Evolutionary conservation across 2,329 filamentous ascomycete species (phyloP).

Genomic region (Epichloe amarillans): DNA sequence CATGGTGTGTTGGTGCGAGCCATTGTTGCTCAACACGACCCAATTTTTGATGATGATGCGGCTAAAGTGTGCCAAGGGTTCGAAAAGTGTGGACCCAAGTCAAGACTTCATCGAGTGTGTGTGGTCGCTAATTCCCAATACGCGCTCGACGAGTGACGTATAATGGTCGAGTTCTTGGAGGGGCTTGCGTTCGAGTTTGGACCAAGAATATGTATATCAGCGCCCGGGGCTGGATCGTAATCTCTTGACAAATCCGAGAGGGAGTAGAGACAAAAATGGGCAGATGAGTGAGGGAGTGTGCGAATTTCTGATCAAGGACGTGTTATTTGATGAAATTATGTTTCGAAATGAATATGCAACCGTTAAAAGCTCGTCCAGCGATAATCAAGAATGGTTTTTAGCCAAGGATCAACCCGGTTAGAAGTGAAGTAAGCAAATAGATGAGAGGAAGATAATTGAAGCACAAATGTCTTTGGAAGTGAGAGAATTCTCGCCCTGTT

Average conservation of each 20-base stretch:
- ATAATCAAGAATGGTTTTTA: slow-evolving; percentile 11
- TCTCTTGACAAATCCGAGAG: background rate
- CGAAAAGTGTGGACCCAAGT: too few relatives aligned
- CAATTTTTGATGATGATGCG: too few relatives aligned
- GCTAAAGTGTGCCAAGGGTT: too few relatives aligned
- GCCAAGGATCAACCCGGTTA: slow-evolving; percentile 45
- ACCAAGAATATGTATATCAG: too few relatives aligned
- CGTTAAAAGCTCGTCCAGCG: slow-evolving; percentile 4
- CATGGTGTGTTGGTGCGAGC: slow-evolving; percentile 17
- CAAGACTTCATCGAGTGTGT: too few relatives aligned
- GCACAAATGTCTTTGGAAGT: background rate
- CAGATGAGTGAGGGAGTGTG: background rate
- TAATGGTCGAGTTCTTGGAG: too few relatives aligned
- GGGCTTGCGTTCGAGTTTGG: too few relatives aligned
- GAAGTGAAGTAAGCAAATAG: slow-evolving; percentile 9
- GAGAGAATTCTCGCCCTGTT: background rate
- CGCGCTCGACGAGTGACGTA: too few relatives aligned
- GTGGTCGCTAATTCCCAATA: too few relatives aligned
- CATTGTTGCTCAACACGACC: slow-evolving; percentile 16
- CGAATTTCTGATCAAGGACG: background rate
- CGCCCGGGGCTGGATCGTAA: background rate
- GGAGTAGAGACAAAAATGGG: background rate
- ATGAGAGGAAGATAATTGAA: slow-evolving; percentile 8
- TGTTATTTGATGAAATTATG: background rate
- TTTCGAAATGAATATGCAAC: background rate